These are phyloP conservation scores for Nepenthes mirabilis DNA, from an alignment of 148 eudicot species.

Conservation along the genomic window DNA sequence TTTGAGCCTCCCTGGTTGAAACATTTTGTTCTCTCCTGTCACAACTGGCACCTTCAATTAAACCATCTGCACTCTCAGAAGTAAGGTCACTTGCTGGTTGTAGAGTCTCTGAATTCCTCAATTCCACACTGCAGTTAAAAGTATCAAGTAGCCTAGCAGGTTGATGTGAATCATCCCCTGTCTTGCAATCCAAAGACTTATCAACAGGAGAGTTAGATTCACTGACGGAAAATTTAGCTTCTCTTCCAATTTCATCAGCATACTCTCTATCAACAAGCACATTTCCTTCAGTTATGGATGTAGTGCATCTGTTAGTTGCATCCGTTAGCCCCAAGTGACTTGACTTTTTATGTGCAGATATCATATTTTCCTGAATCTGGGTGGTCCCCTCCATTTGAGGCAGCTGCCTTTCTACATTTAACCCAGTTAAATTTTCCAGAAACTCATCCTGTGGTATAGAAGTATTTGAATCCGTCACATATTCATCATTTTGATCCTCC, in stretches of 20 bases:
- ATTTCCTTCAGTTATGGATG: background rate
- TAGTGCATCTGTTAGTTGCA: background rate
- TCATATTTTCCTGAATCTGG: background rate
- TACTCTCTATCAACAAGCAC: background rate
- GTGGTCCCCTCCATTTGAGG: background rate
- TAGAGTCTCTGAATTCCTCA: background rate
- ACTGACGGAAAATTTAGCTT: too few species aligned
- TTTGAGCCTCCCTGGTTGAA: background rate
- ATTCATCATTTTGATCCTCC: constrained; percentile 9
- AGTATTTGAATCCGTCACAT: background rate
- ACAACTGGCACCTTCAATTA: background rate
- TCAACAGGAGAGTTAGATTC: background rate
- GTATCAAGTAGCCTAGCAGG: background rate
- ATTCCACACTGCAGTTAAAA: background rate
- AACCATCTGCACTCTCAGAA: background rate
- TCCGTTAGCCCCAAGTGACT: background rate
- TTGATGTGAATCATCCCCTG: background rate
- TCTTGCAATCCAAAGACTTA: background rate
- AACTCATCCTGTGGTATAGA: background rate
- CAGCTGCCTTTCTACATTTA: background rate
- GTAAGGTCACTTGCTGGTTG: background rate
- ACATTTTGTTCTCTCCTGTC: background rate
- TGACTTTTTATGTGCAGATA: background rate
- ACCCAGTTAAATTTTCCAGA: background rate
- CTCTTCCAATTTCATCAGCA: constrained; percentile 1